Evolutionary conservation across 805 yeast species (phyloP).

Genomic region (Dipodascus geniculatus): DNA sequence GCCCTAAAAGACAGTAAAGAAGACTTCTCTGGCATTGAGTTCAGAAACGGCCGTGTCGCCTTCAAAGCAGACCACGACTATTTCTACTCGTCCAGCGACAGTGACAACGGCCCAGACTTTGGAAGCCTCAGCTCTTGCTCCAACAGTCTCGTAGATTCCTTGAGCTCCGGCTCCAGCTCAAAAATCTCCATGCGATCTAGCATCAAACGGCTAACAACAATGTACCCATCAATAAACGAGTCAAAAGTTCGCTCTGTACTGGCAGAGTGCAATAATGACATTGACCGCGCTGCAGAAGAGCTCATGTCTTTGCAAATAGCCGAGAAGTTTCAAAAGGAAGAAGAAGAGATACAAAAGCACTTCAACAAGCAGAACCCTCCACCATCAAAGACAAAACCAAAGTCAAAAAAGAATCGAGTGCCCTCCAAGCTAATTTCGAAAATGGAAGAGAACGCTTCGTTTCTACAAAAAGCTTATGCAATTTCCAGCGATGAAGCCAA

Average conservation of each 20-base stretch:
- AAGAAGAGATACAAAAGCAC: not conserved
- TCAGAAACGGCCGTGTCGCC: not conserved
- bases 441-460: not conserved
- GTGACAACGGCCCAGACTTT: too few species aligned
- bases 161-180: too few species aligned
- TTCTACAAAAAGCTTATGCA: not conserved
- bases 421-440: not conserved
- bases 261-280: not conserved
- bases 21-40: not conserved
- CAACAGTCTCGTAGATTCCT: too few species aligned
- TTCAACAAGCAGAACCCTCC: not conserved
- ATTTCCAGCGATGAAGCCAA: not conserved
- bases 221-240: not conserved
- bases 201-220: not conserved
- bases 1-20: conserved; percentile 1
- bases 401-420: not conserved
- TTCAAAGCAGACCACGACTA: not conserved
- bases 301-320: not conserved
- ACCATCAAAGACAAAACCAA: not conserved
- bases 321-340: not conserved
- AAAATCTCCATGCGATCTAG: not conserved
- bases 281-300: not conserved
- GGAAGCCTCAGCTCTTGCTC: too few species aligned
- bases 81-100: not conserved
- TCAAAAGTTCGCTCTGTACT: not conserved